These are phyloP conservation scores for Lentinula sp. DNA, from an alignment of 768 basidiomycete genomes.

Conservation along the genomic window DNA sequence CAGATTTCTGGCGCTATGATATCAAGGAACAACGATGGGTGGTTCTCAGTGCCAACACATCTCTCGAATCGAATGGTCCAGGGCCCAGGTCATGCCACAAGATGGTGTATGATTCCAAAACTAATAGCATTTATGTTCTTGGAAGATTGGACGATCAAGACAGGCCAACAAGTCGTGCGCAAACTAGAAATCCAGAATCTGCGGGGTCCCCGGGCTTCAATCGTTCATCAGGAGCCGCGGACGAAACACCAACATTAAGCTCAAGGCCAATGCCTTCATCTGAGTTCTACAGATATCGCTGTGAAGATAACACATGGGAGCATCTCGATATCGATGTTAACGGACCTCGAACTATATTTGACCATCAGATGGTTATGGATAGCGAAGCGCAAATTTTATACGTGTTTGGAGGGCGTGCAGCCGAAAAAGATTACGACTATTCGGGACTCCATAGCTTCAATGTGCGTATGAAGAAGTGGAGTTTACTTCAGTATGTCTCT, in stretches of 20 bases:
- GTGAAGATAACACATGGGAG: conserved; percentile 70
- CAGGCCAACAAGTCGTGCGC: conserved; percentile 12
- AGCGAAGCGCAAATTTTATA: conserved; percentile 65
- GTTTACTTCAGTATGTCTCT: conserved; percentile 46
- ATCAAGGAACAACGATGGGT: conserved; percentile 57
- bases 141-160: conserved; percentile 62
- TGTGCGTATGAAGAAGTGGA: conserved; percentile 62
- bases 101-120: conserved; percentile 73
- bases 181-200: conserved; percentile 16
- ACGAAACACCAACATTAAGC: conserved; percentile 8
- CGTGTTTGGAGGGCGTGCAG: conserved; percentile 69
- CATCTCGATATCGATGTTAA: conserved; percentile 64
- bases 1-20: conserved; percentile 76
- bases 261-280: conserved; percentile 37
- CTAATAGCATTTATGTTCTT: conserved; percentile 66
- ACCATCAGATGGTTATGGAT: conserved; percentile 81
- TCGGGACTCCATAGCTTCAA: conserved; percentile 74
- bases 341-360: conserved; percentile 70
- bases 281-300: conserved; percentile 76
- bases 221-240: not conserved
- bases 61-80: conserved; percentile 58
- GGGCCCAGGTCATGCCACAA: conserved; percentile 73
- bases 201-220: not conserved
- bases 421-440: conserved; percentile 55
- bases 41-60: conserved; percentile 49